phyloP scores from a whole-genome alignment of 202 grass and related monocot genomes.

The Zoysia matrella region DNA sequence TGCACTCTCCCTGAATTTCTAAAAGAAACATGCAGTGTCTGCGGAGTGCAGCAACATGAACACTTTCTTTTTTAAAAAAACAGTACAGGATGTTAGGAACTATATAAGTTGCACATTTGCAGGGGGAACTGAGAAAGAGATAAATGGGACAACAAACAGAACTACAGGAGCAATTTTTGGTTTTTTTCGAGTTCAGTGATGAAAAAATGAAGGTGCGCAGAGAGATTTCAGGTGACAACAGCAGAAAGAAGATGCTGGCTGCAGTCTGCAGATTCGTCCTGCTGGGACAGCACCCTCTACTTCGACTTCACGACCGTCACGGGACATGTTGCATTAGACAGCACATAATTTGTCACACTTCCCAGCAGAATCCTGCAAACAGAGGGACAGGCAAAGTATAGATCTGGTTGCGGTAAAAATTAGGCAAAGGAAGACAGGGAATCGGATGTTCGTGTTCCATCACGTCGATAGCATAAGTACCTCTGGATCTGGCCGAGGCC shows the following conservation, averaged over 20 bases:
- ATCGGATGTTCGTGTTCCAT: neutral
- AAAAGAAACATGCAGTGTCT: neutral
- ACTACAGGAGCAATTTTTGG: neutral
- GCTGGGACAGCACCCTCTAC: neutral
- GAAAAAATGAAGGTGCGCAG: neutral
- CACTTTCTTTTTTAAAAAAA: neutral
- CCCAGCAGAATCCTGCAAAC: constrained; percentile 74
- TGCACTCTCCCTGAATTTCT: too few relatives aligned
- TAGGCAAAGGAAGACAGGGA: neutral
- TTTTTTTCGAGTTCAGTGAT: constrained; percentile 12
- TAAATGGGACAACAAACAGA: neutral
- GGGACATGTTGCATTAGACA: constrained; percentile 73
- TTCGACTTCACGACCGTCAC: constrained; percentile 79
- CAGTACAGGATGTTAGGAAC: neutral
- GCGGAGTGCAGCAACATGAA: neutral
- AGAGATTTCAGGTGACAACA: neutral
- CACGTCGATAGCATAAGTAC: constrained; percentile 25
- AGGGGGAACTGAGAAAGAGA: neutral
- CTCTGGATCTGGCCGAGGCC: constrained; percentile 76
- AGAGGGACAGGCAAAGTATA: neutral
- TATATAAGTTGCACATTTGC: neutral
- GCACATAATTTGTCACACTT: constrained; percentile 76
- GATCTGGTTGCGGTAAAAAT: neutral
- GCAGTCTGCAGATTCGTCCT: neutral
- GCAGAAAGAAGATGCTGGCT: neutral